Evolutionary conservation across 2,329 filamentous ascomycete species (phyloP).

Genomic region (Monosporascus sp.): DNA sequence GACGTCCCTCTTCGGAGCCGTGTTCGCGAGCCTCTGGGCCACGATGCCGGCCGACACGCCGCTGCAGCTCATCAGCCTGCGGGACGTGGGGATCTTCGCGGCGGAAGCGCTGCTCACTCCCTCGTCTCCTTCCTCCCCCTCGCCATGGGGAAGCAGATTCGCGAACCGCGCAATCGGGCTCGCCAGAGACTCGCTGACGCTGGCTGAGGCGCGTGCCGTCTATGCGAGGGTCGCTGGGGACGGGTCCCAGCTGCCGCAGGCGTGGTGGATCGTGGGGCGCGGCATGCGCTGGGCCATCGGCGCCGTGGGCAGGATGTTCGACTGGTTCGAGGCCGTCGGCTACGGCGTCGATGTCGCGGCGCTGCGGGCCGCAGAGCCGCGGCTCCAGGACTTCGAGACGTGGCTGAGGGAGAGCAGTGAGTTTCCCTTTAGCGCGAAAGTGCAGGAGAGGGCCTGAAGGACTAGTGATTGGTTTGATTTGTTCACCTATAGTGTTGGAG

Average conservation of each 20-base stretch:
- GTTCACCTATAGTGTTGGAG: background rate
- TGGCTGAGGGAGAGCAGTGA: constrained; percentile 32
- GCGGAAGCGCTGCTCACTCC: constrained; percentile 25
- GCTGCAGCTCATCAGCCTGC: constrained; percentile 32
- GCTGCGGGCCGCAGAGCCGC: constrained; percentile 22
- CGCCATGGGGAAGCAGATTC: constrained; percentile 12
- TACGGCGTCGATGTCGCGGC: constrained; percentile 32
- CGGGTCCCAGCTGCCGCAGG: constrained; percentile 23
- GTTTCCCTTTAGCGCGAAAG: constrained; percentile 5
- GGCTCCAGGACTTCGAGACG: constrained; percentile 29
- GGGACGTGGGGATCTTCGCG: constrained; percentile 33
- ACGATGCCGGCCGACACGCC: constrained; percentile 20
- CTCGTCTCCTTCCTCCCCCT: background rate
- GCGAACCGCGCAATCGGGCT: constrained; percentile 26
- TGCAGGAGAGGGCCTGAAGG: background rate
- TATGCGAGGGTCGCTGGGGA: constrained; percentile 19
- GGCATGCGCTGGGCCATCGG: constrained; percentile 21
- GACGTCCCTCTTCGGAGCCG: constrained; percentile 22
- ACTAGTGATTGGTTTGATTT: background rate
- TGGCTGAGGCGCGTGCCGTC: constrained; percentile 23
- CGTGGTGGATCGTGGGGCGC: constrained; percentile 24
- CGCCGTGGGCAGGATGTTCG: constrained; percentile 30
- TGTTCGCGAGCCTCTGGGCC: constrained; percentile 28
- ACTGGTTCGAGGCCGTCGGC: constrained; percentile 32
- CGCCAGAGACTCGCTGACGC: constrained; percentile 29